These are phyloP conservation scores for Diplocarpon mali DNA, from an alignment of 2,329 filamentous ascomycete genomes.

Conservation along the genomic window DNA sequence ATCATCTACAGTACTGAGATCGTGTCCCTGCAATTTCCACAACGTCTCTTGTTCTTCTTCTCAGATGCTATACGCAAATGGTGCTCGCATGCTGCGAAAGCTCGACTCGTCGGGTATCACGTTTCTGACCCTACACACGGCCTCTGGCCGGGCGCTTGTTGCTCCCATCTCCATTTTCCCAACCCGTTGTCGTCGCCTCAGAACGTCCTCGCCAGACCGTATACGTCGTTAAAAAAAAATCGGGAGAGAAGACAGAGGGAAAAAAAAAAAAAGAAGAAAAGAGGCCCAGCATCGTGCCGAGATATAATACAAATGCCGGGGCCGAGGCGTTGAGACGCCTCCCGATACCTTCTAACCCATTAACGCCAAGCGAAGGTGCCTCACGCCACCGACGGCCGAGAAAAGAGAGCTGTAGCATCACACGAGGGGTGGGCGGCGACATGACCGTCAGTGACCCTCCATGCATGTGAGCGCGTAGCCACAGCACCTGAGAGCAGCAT, in stretches of 20 bases:
- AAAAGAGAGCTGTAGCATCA: background rate
- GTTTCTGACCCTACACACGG: background rate
- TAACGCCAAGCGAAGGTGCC: background rate
- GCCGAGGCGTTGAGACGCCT: constrained; percentile 41
- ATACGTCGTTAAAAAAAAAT: background rate
- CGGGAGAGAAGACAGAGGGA: background rate
- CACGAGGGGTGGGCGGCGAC: too few relatives aligned
- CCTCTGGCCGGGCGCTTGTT: too few relatives aligned
- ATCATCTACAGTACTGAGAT: too few relatives aligned
- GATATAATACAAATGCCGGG: constrained; percentile 50
- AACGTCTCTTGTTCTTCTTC: too few relatives aligned
- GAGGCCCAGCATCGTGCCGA: constrained; percentile 46
- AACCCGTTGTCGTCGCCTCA: background rate
- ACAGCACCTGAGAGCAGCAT: too few relatives aligned
- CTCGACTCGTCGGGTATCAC: background rate
- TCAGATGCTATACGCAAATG: background rate
- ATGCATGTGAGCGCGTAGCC: too few relatives aligned
- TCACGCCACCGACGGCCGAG: background rate
- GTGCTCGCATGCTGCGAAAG: background rate
- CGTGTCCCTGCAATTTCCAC: too few relatives aligned
- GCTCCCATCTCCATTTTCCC: background rate
- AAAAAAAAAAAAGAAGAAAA: background rate
- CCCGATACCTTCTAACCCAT: background rate
- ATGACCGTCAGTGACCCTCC: too few relatives aligned
- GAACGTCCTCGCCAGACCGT: background rate